Conservation (phyloP, 83 land plant species). For the Isoetes engelmannii region DNA sequence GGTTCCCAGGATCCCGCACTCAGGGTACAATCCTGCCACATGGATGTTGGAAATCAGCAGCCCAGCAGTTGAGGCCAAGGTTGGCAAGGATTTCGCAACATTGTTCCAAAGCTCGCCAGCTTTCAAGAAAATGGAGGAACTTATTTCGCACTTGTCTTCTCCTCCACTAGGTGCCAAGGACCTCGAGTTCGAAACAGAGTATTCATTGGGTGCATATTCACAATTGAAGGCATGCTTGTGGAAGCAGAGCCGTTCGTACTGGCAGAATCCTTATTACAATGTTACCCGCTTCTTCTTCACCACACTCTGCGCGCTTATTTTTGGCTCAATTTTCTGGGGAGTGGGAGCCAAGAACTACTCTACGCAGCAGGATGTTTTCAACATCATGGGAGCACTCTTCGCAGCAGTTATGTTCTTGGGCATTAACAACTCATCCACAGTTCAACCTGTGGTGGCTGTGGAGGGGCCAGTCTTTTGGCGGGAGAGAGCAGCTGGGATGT, state of each 20-base stretch:
- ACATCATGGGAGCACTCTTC: background rate
- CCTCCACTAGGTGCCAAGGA: conserved; percentile 36
- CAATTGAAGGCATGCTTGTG: conserved; percentile 41
- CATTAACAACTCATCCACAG: background rate
- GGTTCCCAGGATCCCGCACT: conserved; percentile 17
- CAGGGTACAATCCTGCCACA: conserved; percentile 38
- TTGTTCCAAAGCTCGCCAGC: conserved; percentile 20
- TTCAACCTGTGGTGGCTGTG: background rate
- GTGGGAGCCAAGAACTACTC: conserved; percentile 33
- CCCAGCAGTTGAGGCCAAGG: conserved; percentile 21
- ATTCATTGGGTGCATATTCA: conserved; percentile 20
- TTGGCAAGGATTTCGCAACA: conserved; percentile 32
- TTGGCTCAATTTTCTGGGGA: conserved; percentile 47
- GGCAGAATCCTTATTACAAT: conserved; percentile 55
- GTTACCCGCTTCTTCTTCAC: conserved; percentile 37
- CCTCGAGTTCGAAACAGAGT: conserved; percentile 33
- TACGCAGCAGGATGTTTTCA: conserved; percentile 4
- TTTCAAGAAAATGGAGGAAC: conserved; percentile 30
- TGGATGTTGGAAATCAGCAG: conserved; percentile 40
- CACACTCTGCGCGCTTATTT: conserved; percentile 22
- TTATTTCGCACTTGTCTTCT: conserved; percentile 29
- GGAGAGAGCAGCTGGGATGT: conserved; percentile 3
- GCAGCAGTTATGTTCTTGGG: conserved; percentile 1
- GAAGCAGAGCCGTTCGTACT: conserved; percentile 46
- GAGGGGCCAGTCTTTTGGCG: background rate